phyloP scores from a whole-genome alignment of 2,329 filamentous ascomycete species.

The Drechslerella coelobrocha region DNA sequence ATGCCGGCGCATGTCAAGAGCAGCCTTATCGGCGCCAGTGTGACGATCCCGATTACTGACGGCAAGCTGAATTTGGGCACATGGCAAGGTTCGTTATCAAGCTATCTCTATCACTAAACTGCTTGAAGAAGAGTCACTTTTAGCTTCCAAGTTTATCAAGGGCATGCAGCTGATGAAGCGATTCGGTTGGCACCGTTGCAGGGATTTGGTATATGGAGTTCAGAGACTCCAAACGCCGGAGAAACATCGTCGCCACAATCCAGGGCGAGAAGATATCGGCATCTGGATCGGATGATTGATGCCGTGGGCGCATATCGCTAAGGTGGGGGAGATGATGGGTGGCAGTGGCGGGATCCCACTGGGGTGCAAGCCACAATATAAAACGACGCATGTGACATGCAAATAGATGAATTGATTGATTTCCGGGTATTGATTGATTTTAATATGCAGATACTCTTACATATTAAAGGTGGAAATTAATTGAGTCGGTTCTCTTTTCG shows the following conservation, averaged over 20 bases:
- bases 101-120: background rate
- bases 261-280: conserved; percentile 75
- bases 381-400: background rate
- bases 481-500: too few species aligned
- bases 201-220: conserved; percentile 97
- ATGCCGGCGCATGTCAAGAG: conserved; percentile 98
- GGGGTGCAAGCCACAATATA: background rate
- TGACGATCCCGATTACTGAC: conserved; percentile 88
- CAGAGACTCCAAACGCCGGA: conserved; percentile 73
- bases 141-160: background rate
- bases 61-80: conserved; percentile 75
- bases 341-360: too few species aligned
- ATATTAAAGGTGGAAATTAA: too few species aligned
- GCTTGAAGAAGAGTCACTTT: conserved; percentile 3
- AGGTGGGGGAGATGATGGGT: background rate
- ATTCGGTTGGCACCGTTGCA: conserved; percentile 13
- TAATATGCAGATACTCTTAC: too few species aligned
- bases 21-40: conserved; percentile 83
- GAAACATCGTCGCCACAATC: conserved; percentile 89
- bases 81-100: conserved; percentile 69
- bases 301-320: background rate
- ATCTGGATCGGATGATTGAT: background rate
- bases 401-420: background rate
- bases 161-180: background rate
- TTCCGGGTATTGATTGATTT: too few species aligned